Percentiles rank a stretch among this genome's conserved stretches.
phyloP scores from a whole-genome alignment of 148 eudicot species.

The Oxyria digyna region DNA sequence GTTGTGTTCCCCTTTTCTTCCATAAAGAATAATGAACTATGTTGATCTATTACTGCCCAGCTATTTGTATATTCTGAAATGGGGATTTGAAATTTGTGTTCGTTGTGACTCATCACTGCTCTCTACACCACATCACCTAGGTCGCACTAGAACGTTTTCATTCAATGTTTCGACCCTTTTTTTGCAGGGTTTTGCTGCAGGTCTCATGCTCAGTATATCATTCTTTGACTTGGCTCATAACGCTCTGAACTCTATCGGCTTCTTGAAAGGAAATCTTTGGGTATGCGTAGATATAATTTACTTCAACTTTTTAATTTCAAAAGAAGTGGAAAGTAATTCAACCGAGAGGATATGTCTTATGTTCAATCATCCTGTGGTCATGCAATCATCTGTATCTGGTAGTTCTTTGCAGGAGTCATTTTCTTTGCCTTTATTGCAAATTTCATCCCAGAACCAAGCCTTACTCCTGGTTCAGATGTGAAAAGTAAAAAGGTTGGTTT shows the following conservation, averaged over 20 bases:
- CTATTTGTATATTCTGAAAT: background rate
- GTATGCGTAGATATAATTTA: slow-evolving; percentile 17
- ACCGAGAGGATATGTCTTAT: background rate
- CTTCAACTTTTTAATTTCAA: background rate
- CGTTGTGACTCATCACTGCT: background rate
- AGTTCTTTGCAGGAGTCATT: slow-evolving; percentile 97
- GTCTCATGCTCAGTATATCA: slow-evolving; percentile 98
- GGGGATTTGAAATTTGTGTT: background rate
- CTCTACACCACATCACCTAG: background rate
- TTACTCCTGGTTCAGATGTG: slow-evolving; percentile 47
- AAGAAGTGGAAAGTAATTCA: background rate
- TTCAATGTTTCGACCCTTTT: slow-evolving; percentile 6
- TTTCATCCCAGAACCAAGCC: slow-evolving; percentile 92
- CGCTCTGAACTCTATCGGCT: slow-evolving; percentile 86
- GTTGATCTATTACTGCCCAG: background rate
- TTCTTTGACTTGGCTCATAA: slow-evolving; percentile 98
- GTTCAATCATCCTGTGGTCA: background rate
- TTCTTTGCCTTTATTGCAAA: slow-evolving; percentile 83
- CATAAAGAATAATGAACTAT: background rate
- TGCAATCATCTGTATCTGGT: slow-evolving; percentile 12
- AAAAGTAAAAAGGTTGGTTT: slow-evolving; percentile 60
- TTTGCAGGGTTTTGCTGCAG: slow-evolving; percentile 93
- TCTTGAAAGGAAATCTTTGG: slow-evolving; percentile 92
- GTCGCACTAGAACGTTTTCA: background rate
- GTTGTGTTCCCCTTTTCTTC: background rate